These are phyloP conservation scores for Limnanthes douglasii DNA, from an alignment of 345 rosid species.

Conservation along the genomic window DNA sequence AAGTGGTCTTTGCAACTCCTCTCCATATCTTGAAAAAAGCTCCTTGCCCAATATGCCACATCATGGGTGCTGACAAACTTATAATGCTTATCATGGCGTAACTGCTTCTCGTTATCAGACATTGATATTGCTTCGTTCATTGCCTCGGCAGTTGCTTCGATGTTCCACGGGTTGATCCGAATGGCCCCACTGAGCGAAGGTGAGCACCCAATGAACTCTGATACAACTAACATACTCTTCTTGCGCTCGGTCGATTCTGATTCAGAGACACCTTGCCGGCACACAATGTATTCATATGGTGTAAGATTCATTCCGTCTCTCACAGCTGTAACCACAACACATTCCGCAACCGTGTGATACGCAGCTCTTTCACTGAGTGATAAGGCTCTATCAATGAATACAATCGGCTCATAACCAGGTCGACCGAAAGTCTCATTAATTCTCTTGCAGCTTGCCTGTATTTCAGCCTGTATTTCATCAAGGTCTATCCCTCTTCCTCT, in stretches of 20 bases:
- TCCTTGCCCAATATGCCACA: conserved; percentile 26
- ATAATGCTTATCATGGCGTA: too few relatives aligned
- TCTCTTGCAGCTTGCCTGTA: conserved; percentile 12
- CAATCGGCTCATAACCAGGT: conserved; percentile 21
- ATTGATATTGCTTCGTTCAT: conserved; percentile 18
- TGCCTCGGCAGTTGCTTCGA: conserved; percentile 26
- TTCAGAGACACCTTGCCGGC: conserved; percentile 15
- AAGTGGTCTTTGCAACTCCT: conserved; percentile 22
- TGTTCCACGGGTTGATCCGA: conserved; percentile 30
- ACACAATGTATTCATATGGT: conserved; percentile 20
- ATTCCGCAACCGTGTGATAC: conserved; percentile 20
- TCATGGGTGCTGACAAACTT: conserved; percentile 25
- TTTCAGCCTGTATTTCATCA: conserved; percentile 13
- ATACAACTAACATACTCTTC: conserved; percentile 25
- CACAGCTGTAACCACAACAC: conserved; percentile 26
- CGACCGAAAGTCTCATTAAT: conserved; percentile 18
- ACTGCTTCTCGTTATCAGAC: conserved; percentile 15
- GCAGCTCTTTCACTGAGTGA: conserved; percentile 19
- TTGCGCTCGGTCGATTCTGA: conserved; percentile 3
- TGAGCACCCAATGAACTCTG: conserved; percentile 31
- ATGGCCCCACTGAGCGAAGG: conserved; percentile 31
- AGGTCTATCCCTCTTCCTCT: conserved; percentile 17
- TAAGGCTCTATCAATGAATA: conserved; percentile 15
- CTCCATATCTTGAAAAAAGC: conserved; percentile 27
- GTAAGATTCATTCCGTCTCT: conserved; percentile 31